These are phyloP conservation scores for Solanum paucissectum DNA, from an alignment of 257 asterid genomes.

Conservation along the genomic window DNA sequence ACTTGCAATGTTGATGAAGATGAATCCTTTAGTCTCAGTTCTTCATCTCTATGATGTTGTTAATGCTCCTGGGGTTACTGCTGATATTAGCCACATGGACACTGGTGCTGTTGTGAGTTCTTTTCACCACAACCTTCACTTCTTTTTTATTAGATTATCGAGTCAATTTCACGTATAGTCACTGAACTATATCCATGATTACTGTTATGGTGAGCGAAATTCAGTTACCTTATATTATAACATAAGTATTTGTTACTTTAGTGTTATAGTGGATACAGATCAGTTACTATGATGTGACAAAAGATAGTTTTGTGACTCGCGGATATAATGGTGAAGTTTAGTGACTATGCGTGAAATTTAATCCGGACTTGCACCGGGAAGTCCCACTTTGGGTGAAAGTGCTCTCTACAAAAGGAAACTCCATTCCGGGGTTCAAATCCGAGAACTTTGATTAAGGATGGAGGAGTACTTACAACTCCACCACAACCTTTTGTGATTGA, in stretches of 20 bases:
- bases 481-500: not conserved
- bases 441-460: not conserved
- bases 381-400: not conserved
- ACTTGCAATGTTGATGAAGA: constrained; percentile 83
- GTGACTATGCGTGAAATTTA: not conserved
- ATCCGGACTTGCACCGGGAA: not conserved
- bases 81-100: constrained; percentile 95
- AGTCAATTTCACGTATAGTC: not conserved
- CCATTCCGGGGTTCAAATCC: not conserved
- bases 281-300: not conserved
- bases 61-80: constrained; percentile 91
- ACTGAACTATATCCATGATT: not conserved
- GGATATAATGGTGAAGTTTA: not conserved
- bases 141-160: not conserved
- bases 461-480: not conserved
- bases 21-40: constrained; percentile 84
- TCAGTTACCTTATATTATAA: not conserved
- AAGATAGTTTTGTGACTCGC: not conserved
- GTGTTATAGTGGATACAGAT: not conserved
- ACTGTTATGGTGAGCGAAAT: not conserved
- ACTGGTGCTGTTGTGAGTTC: constrained; percentile 80
- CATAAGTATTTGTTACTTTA: not conserved
- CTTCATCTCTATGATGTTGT: constrained; percentile 96
- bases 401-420: not conserved
- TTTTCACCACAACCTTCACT: not conserved